Evolutionary conservation across 805 yeast genomes (phyloP).

Genomic region (Teunomyces gatunensis): DNA sequence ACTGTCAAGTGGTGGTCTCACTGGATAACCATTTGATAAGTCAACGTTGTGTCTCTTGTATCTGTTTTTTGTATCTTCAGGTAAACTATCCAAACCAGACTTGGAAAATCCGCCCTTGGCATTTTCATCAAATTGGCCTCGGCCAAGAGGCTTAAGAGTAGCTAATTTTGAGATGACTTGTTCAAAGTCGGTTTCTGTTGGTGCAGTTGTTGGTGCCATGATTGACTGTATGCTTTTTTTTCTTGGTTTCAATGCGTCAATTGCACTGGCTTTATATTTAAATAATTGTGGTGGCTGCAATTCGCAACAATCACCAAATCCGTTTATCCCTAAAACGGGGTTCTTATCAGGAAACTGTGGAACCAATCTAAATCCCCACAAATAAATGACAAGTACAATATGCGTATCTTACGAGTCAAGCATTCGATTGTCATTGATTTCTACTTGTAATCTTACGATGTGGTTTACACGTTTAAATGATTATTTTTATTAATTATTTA

Average conservation of each 20-base stretch:
- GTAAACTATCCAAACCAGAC: constrained; percentile 12
- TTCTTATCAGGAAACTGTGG: neutral
- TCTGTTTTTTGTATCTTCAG: constrained; percentile 21
- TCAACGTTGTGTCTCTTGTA: constrained; percentile 24
- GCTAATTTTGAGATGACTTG: constrained; percentile 14
- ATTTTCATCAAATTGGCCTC: constrained; percentile 3
- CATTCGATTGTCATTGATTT: no score
- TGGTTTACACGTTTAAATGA: no score
- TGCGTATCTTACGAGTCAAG: no score
- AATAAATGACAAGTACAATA: no score
- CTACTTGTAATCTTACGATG: no score
- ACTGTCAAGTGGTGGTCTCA: constrained; percentile 18
- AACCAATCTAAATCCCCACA: neutral
- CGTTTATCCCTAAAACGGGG: neutral
- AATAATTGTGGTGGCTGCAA: constrained; percentile 10
- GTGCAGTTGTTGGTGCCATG: constrained; percentile 17
- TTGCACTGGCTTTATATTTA: neutral
- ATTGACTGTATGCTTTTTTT: neutral
- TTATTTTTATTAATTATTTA: neutral
- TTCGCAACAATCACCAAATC: neutral
- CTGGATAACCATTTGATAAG: constrained; percentile 27
- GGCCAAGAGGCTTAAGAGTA: constrained; percentile 15
- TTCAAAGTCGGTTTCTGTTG: constrained; percentile 9
- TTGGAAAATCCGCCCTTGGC: constrained; percentile 5
- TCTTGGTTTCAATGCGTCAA: neutral